Evolutionary conservation across 2,329 filamentous ascomycete genomes (phyloP).

Genomic region (Myotisia sp.): DNA sequence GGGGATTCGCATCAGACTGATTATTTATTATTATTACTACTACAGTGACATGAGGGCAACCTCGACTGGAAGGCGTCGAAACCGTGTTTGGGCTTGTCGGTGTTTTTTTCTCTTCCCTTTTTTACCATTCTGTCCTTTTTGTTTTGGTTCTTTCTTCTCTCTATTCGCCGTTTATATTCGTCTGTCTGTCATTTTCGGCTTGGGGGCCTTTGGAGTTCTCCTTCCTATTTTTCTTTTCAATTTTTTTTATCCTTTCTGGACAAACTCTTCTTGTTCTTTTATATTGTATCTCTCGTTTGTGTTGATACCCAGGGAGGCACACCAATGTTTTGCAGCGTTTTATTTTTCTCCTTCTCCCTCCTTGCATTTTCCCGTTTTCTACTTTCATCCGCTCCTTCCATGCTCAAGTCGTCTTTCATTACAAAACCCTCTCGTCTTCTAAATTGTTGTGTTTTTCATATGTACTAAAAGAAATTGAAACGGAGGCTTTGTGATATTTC

Average conservation of each 20-base stretch:
- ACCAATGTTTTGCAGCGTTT: conserved; percentile 2
- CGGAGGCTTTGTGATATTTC: too few relatives aligned
- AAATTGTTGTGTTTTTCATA: too few relatives aligned
- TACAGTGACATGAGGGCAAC: conserved; percentile 8
- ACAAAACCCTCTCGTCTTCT: too few relatives aligned
- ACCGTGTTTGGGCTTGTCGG: not conserved
- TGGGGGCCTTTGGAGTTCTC: not conserved
- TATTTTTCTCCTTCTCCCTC: conserved; percentile 2
- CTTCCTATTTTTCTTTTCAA: not conserved
- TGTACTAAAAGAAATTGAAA: too few relatives aligned
- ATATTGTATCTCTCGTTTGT: conserved; percentile 2
- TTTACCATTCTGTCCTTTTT: not conserved
- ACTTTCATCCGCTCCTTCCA: too few relatives aligned
- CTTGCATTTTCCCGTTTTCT: not conserved
- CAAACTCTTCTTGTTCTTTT: not conserved
- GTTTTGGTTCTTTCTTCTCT: not conserved
- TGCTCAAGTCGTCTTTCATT: too few relatives aligned
- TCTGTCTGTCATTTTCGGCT: not conserved
- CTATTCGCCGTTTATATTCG: not conserved
- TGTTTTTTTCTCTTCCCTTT: not conserved
- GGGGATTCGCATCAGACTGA: too few relatives aligned
- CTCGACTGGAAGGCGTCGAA: conserved; percentile 6
- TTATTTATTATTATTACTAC: too few relatives aligned
- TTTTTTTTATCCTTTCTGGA: not conserved
- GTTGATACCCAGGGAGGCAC: conserved; percentile 6